Conservation (phyloP, 495 filamentous ascomycete genomes). For the Parathielavia appendiculata region DNA sequence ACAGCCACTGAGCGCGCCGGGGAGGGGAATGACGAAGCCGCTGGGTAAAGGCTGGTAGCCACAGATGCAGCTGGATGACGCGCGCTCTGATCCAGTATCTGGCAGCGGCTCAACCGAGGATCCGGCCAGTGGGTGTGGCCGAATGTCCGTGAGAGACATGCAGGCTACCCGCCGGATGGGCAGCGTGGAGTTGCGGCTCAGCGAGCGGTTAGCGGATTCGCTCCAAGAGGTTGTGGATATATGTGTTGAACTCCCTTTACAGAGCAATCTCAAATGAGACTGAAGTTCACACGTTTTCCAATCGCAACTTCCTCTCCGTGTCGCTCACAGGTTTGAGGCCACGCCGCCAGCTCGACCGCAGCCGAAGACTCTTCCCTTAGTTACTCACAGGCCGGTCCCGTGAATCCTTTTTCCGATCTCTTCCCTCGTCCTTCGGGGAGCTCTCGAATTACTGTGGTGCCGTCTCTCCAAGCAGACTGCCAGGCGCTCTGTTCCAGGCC, state of each 20-base stretch:
- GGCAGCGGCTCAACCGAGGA: background rate
- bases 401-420: background rate
- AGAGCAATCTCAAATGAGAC: background rate
- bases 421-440: background rate
- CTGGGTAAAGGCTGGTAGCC: background rate
- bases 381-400: slow-evolving; percentile 13
- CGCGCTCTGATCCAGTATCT: slow-evolving; percentile 14
- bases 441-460: no score
- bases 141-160: slow-evolving; percentile 9
- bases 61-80: slow-evolving; percentile 12
- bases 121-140: slow-evolving; percentile 8
- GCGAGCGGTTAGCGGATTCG: background rate
- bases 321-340: no score
- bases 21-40: background rate
- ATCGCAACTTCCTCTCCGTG: background rate
- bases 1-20: slow-evolving; percentile 13
- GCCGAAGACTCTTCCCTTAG: no score
- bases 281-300: background rate
- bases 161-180: slow-evolving; percentile 11
- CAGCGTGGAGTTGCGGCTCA: background rate
- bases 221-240: background rate
- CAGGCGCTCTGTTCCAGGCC: background rate
- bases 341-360: no score
- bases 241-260: background rate
- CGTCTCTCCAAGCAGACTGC: background rate